Evolutionary conservation across 345 rosid genomes (phyloP).

Genomic region (Bruguiera gymnorhiza): DNA sequence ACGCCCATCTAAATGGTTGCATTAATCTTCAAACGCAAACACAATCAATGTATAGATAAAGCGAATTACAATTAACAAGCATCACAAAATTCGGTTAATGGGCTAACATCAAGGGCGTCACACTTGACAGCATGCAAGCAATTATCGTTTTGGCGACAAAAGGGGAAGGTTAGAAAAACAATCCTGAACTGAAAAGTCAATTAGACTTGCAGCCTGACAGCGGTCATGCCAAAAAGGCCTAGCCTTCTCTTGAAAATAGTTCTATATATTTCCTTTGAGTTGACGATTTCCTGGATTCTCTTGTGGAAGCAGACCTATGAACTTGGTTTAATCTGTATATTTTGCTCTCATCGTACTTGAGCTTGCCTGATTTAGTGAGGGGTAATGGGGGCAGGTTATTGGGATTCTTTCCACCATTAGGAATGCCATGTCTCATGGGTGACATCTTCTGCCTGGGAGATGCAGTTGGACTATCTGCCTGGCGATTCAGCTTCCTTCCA

Average conservation of each 20-base stretch:
- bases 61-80: too few species aligned
- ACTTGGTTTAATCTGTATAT: constrained; percentile 37
- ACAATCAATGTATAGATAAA: too few species aligned
- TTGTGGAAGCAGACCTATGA: constrained; percentile 48
- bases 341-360: constrained; percentile 19
- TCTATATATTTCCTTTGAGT: constrained; percentile 31
- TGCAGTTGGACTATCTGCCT: constrained; percentile 17
- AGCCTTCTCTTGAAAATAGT: constrained; percentile 31
- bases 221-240: constrained; percentile 12
- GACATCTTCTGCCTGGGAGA: constrained; percentile 22
- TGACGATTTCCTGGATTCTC: constrained; percentile 42
- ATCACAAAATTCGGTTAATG: too few species aligned
- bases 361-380: constrained; percentile 16
- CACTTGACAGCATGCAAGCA: too few species aligned
- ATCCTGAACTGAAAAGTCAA: too few species aligned
- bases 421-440: constrained; percentile 18
- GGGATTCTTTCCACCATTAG: constrained; percentile 15
- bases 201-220: neutral
- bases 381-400: constrained; percentile 43
- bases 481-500: constrained; percentile 21
- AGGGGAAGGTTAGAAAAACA: too few species aligned
- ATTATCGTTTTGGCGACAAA: too few species aligned
- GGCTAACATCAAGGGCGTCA: too few species aligned
- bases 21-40: too few species aligned
- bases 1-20: too few species aligned